Conservation (phyloP, 768 basidiomycete genomes). For the Tubosaeta sp. region DNA sequence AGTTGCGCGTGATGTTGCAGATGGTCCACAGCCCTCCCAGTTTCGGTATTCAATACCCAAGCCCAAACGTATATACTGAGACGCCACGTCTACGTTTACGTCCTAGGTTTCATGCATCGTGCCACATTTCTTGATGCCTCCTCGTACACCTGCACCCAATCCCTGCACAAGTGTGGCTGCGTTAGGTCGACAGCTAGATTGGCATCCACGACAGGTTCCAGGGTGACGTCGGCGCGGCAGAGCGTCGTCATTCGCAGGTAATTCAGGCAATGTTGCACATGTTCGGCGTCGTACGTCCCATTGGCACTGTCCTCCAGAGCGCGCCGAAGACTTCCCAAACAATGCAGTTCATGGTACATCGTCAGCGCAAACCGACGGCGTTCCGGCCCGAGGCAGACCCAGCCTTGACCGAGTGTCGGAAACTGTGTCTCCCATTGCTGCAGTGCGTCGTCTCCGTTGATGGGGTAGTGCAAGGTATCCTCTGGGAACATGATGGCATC, state of each 20-base stretch:
- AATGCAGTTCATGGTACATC: conserved; percentile 38
- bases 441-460: conserved; percentile 19
- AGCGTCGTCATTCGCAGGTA: conserved; percentile 44
- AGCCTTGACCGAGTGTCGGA: conserved; percentile 16
- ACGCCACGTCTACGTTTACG: neutral
- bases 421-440: conserved; percentile 23
- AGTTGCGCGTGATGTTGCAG: no score
- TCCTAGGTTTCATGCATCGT: conserved; percentile 4
- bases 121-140: conserved; percentile 15
- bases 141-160: conserved; percentile 25
- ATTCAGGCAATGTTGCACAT: conserved; percentile 44
- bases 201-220: conserved; percentile 37
- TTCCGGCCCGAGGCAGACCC: conserved; percentile 26
- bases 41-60: no score
- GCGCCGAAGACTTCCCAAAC: conserved; percentile 28
- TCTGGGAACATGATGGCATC: conserved; percentile 23
- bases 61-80: no score
- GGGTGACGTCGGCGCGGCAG: conserved; percentile 44
- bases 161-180: conserved; percentile 24
- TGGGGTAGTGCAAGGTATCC: conserved; percentile 24
- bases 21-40: no score
- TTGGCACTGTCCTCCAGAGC: conserved; percentile 18
- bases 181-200: conserved; percentile 17
- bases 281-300: conserved; percentile 16
- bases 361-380: conserved; percentile 32